These are phyloP conservation scores for Geoglossum glabrum DNA, from an alignment of 495 filamentous ascomycete genomes.

Conservation along the genomic window DNA sequence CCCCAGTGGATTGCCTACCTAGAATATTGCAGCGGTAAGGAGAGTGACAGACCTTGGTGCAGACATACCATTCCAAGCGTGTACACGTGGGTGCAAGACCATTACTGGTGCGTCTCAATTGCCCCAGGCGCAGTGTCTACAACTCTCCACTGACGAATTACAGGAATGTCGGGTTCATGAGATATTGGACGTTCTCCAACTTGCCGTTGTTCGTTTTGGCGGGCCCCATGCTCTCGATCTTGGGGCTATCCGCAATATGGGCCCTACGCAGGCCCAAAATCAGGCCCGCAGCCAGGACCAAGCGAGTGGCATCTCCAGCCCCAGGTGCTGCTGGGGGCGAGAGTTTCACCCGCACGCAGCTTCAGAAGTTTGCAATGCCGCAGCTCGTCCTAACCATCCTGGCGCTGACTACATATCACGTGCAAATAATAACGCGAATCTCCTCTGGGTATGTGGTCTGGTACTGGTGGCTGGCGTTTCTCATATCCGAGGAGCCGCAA, in stretches of 20 bases:
- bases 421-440: constrained; percentile 81
- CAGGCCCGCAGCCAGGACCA: background rate
- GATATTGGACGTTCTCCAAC: constrained; percentile 79
- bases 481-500: constrained; percentile 13
- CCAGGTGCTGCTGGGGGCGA: constrained; percentile 2
- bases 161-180: constrained; percentile 73
- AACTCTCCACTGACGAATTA: constrained; percentile 4
- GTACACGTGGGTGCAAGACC: constrained; percentile 69
- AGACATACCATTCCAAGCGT: constrained; percentile 51
- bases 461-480: constrained; percentile 58
- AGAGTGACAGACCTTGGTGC: constrained; percentile 50
- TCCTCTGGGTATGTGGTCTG: constrained; percentile 77
- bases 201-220: constrained; percentile 76
- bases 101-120: constrained; percentile 55
- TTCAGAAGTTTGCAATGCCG: constrained; percentile 41
- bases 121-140: constrained; percentile 1
- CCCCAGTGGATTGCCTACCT: constrained; percentile 63
- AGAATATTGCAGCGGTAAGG: constrained; percentile 37
- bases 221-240: constrained; percentile 50
- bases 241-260: constrained; percentile 40
- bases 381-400: constrained; percentile 53
- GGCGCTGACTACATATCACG: constrained; percentile 63
- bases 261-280: constrained; percentile 13
- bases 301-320: background rate
- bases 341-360: constrained; percentile 9